Base-by-base conservation (phyloP, 768 basidiomycete genomes). In the Suillus americanus region DNA sequence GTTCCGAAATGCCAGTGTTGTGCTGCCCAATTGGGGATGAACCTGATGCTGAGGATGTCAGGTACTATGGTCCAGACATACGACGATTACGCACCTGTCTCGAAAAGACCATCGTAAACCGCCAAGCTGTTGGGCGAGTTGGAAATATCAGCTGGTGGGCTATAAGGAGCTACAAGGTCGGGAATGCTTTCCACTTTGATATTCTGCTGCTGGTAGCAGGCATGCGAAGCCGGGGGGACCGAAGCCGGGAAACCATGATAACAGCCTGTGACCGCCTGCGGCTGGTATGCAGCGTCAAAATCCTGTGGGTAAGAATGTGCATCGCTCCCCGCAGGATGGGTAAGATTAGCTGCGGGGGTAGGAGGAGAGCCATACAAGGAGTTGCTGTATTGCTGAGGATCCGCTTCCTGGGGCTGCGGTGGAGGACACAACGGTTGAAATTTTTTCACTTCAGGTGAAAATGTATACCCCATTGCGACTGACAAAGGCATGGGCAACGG, bases 401-500 rank as follows among this genome's bases (percentile, higher is more conserved):
- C 69, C 69, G 64, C 70, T 40, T 65, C 71, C 12, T 72, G 71
- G 50, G 66, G 74, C 68, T 75, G 75, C 69, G 67, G 66, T 69
- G 73, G 73, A 40, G 75, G 66, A 76, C 70, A 77, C 68, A 75
- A 67, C 76, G 73, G 75, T 65, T 77, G 76, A 56, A 77, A 76
- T 69, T 77, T 76, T 69, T 77, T 76, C 1, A 67, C 61, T 38
- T 75, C 72, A 0, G 72, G 72, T 6, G 76, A 76, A 73, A 73
- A 76, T 0, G 72, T 63, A 43, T 77, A 77, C 2, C 67, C 68
- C 75, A 77, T 76, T 1, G 75, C 70, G 61, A 73, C 35, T 3
- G 76, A 78, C 62, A 76, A 60, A 57, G 78, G 69, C 60, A 78
- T 40, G 38, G 75, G 76, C 1, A 76, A 62, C 18, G 75, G 73